Percentiles rank a stretch among this genome's conserved stretches.
phyloP scores from a whole-genome alignment of 1,284 basidiomycete species.

The Cryptococcus wingfieldii region DNA sequence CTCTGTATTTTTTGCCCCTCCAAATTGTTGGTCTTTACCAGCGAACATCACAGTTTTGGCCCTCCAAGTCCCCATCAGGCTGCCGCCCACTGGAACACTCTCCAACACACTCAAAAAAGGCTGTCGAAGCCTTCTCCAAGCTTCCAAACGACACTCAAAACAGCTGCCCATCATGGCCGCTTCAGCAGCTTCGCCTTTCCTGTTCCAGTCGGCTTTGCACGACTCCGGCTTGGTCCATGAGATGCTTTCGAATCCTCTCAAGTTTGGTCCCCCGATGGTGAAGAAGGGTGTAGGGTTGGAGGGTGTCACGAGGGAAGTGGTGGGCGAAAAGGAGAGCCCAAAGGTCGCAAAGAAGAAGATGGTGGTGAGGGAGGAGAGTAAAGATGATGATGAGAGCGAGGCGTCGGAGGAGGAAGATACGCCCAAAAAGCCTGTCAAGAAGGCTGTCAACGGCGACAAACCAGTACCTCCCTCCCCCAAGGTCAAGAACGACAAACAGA shows the following conservation, averaged over 20 bases:
- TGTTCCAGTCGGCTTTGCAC: conserved; percentile 4
- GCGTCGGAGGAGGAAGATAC: neutral
- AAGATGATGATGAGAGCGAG: neutral
- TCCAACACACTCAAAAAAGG: too few species aligned
- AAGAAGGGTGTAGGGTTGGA: conserved; percentile 11
- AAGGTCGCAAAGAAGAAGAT: conserved; percentile 1
- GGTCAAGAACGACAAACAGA: conserved; percentile 1
- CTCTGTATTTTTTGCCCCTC: too few species aligned
- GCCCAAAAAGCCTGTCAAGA: neutral
- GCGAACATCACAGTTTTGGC: too few species aligned
- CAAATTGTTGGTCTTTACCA: too few species aligned
- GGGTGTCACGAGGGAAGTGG: conserved; percentile 14
- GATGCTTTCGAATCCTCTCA: conserved; percentile 13
- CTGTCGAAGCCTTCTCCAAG: too few species aligned
- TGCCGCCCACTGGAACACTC: too few species aligned
- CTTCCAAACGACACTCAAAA: neutral
- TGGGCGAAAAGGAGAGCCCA: conserved; percentile 15
- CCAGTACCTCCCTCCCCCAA: neutral
- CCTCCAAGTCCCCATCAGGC: too few species aligned
- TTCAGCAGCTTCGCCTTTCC: neutral
- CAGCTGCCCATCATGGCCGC: neutral
- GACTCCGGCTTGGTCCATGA: conserved; percentile 12
- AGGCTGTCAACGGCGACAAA: neutral
- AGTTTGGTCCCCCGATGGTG: conserved; percentile 14
- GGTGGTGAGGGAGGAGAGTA: neutral